Base-by-base conservation (phyloP, 176 grass and related monocot species). In the Oryza longistaminata region DNA sequence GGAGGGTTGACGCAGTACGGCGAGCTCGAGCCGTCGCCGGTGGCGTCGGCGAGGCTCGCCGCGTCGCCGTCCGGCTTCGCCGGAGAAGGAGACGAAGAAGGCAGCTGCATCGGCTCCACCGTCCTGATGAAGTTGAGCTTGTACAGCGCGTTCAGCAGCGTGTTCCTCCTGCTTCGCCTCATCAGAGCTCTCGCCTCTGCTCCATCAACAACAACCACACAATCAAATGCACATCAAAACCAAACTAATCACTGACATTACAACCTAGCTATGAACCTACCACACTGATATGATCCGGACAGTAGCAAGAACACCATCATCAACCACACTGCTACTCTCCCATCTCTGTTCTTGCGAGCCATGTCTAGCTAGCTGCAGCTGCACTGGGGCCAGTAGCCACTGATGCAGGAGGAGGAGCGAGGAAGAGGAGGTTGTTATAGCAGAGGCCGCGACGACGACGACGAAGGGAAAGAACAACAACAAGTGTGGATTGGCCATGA, bases 141-240 rank as follows among this genome's bases (percentile, higher is more conserved):
- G 80, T 64, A 80, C 12, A 90, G 80, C 64, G 81, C 89, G 42
- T 80, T 83, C 6, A 90, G 81, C 62, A 88, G 80, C 17, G 88
- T 69, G 69, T 49, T 73, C 52, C 40, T 90, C 45, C 48, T 86
- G 85, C 65, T 67, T 24, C 60, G 43, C 55, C 70, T 84, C 64
- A 95, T 84, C 64, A 95, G 43, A 3, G 55, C 31, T 88, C 85
- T 88, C 22, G 90, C 90, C 66, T 95, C 93, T 92, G 87, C 80
- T 86, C 45, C 85, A 87, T 33, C 1, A 31, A 31, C 45, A 48
- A 50, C 3, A 3, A 68, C 0, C 74, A 81, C 46, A 70, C 60
- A 44, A 33, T 11, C 11, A 70, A 71, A 66, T 75, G 35, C 33
- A 26, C 0, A 17, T 55, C 40, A 9, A 15, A 13, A 40, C 0